Evolutionary conservation across 2,329 filamentous ascomycete species (phyloP).

Genomic region (Paecilomyces dactylethromorphus): DNA sequence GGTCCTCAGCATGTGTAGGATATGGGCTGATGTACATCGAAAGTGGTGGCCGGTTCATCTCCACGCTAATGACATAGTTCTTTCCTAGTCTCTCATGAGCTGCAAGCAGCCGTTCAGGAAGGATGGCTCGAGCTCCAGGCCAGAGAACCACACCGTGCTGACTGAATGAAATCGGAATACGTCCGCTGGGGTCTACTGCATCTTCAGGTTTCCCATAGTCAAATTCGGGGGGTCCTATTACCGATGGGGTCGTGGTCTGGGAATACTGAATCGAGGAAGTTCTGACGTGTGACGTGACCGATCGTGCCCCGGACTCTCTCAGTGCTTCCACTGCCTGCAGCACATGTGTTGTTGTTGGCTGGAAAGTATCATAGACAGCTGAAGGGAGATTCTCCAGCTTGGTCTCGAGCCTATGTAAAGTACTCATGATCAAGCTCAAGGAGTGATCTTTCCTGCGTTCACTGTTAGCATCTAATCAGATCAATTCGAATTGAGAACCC

Average conservation of each 20-base stretch:
- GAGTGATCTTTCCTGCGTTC: slow-evolving; percentile 46
- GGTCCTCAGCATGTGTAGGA: slow-evolving; percentile 25
- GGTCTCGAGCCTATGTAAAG: slow-evolving; percentile 46
- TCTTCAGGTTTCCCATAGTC: slow-evolving; percentile 22
- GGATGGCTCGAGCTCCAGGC: slow-evolving; percentile 40
- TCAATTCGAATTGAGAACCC: slow-evolving; percentile 8
- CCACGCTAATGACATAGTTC: slow-evolving; percentile 46
- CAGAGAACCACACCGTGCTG: slow-evolving; percentile 46
- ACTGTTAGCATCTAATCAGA: neutral
- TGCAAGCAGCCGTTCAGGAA: slow-evolving; percentile 36
- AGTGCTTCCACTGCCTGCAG: slow-evolving; percentile 11
- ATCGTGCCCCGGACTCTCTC: slow-evolving; percentile 8
- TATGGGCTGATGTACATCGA: slow-evolving; percentile 34
- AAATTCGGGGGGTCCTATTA: slow-evolving; percentile 20
- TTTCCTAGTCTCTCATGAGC: slow-evolving; percentile 34
- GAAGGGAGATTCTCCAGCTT: slow-evolving; percentile 45
- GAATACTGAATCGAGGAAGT: slow-evolving; percentile 5
- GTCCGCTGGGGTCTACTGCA: slow-evolving; percentile 23
- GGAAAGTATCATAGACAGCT: slow-evolving; percentile 21
- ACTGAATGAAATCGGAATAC: slow-evolving; percentile 43
- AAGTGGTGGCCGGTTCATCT: slow-evolving; percentile 41
- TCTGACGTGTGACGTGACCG: slow-evolving; percentile 8
- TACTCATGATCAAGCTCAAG: slow-evolving; percentile 49
- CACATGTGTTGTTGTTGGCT: slow-evolving; percentile 24
- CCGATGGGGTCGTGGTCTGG: slow-evolving; percentile 19